A percentile compares a stretch with the other conserved stretches of the same genome.
phyloP scores from a whole-genome alignment of 169 alveolate species.

The Babesia gibsoni region DNA sequence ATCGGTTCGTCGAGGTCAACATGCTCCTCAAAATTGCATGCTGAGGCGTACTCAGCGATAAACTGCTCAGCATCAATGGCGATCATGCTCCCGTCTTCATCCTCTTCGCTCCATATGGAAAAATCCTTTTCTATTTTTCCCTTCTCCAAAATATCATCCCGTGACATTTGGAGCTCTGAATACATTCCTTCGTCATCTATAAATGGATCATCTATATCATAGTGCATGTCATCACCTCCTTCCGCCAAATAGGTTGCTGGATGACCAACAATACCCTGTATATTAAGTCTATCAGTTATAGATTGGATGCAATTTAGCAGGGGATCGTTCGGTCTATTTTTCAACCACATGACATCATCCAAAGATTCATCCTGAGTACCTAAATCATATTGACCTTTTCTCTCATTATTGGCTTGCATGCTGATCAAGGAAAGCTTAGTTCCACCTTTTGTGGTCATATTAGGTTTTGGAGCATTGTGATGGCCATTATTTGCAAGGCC shows the following conservation, averaged over 20 bases:
- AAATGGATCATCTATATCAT: conserved; percentile 78
- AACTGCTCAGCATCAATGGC: conserved; percentile 31
- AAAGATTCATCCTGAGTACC: conserved; percentile 38
- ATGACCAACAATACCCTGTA: conserved; percentile 76
- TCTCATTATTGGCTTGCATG: background rate
- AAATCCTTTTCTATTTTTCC: conserved; percentile 70
- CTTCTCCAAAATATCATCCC: conserved; percentile 63
- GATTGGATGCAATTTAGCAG: conserved; percentile 72
- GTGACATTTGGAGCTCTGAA: conserved; percentile 63
- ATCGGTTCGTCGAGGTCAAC: background rate
- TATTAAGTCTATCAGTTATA: conserved; percentile 70
- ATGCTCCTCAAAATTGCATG: background rate
- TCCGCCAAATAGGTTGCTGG: conserved; percentile 70
- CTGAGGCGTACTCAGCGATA: conserved; percentile 44
- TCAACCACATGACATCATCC: conserved; percentile 69
- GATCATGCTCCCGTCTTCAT: conserved; percentile 17
- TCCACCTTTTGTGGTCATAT: background rate
- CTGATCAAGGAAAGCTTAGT: background rate
- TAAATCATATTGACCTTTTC: background rate
- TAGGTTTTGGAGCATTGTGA: background rate
- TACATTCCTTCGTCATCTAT: conserved; percentile 75
- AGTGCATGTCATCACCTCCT: conserved; percentile 80
- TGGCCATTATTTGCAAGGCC: background rate
- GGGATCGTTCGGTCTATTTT: conserved; percentile 74
- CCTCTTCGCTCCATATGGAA: conserved; percentile 78